Evolutionary conservation across 2,329 filamentous ascomycete species (phyloP).

Genomic region (Lachnellula hyalina): DNA sequence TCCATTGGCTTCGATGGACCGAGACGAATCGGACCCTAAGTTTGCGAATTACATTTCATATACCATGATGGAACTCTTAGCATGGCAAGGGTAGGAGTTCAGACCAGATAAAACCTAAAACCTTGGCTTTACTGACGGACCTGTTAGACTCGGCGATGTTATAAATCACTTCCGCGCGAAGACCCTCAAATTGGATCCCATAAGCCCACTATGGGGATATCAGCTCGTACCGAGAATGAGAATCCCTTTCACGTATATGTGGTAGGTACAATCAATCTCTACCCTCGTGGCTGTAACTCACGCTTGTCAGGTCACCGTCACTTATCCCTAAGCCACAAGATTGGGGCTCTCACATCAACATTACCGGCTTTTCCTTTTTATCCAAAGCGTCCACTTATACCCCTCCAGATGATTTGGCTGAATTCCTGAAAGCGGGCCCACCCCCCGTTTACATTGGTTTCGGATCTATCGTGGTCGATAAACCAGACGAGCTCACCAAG

Average conservation of each 20-base stretch:
- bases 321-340: conserved; percentile 62
- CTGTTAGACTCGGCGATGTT: conserved; percentile 56
- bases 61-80: conserved; percentile 61
- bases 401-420: conserved; percentile 48
- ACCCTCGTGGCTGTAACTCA: neutral
- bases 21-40: conserved; percentile 48
- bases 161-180: conserved; percentile 68
- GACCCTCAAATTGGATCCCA: conserved; percentile 63
- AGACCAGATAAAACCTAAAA: neutral
- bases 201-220: conserved; percentile 71
- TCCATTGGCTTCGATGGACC: conserved; percentile 14
- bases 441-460: conserved; percentile 70
- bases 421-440: conserved; percentile 51
- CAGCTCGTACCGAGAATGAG: conserved; percentile 65
- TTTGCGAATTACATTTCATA: conserved; percentile 64
- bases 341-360: conserved; percentile 64
- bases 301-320: conserved; percentile 36
- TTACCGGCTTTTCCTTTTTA: conserved; percentile 73
- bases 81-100: conserved; percentile 64
- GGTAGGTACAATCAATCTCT: conserved; percentile 38
- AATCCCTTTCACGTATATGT: conserved; percentile 69
- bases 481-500: conserved; percentile 60
- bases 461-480: conserved; percentile 69
- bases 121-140: neutral
- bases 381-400: conserved; percentile 51